Conservation (phyloP, 352 stramenopile species). For the Pythium brassicae region DNA sequence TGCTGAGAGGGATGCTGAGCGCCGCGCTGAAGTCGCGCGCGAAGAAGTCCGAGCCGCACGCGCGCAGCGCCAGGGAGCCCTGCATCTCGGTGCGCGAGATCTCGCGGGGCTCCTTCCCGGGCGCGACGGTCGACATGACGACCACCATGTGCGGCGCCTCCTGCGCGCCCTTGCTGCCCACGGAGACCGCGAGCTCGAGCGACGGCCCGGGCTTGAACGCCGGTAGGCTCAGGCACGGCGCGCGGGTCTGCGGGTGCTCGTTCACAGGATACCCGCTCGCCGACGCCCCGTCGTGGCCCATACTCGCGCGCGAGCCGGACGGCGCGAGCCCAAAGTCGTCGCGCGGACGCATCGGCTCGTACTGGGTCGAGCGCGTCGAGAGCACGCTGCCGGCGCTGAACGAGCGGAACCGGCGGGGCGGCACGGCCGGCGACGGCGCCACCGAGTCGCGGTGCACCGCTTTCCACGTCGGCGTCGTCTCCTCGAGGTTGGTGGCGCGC, state of each 20-base stretch:
- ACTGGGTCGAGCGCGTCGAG: conserved; percentile 26
- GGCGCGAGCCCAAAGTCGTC: conserved; percentile 40
- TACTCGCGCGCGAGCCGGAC: conserved; percentile 25
- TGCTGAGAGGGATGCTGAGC: conserved; percentile 60
- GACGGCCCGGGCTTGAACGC: conserved; percentile 54
- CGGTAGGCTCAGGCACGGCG: conserved; percentile 62
- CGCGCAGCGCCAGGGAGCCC: conserved; percentile 56
- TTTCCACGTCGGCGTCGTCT: conserved; percentile 20
- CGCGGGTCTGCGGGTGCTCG: conserved; percentile 27
- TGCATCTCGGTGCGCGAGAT: conserved; percentile 79
- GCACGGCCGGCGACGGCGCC: conserved; percentile 4
- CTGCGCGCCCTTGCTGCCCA: conserved; percentile 65
- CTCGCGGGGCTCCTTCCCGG: conserved; percentile 46
- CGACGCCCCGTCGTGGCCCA: conserved; percentile 2
- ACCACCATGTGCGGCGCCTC: conserved; percentile 73
- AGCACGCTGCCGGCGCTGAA: conserved; percentile 69
- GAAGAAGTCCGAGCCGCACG: conserved; percentile 70
- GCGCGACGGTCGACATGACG: conserved; percentile 49
- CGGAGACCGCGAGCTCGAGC: conserved; percentile 72
- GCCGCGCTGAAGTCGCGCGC: conserved; percentile 74
- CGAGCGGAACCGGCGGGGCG: conserved; percentile 36
- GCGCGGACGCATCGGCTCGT: conserved; percentile 24
- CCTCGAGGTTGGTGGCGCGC: conserved; percentile 35
- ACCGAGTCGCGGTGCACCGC: conserved; percentile 13
- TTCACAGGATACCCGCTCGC: conserved; percentile 12